These are phyloP conservation scores for Calonectria henricotiae DNA, from an alignment of 2,329 filamentous ascomycete species.

Conservation along the genomic window DNA sequence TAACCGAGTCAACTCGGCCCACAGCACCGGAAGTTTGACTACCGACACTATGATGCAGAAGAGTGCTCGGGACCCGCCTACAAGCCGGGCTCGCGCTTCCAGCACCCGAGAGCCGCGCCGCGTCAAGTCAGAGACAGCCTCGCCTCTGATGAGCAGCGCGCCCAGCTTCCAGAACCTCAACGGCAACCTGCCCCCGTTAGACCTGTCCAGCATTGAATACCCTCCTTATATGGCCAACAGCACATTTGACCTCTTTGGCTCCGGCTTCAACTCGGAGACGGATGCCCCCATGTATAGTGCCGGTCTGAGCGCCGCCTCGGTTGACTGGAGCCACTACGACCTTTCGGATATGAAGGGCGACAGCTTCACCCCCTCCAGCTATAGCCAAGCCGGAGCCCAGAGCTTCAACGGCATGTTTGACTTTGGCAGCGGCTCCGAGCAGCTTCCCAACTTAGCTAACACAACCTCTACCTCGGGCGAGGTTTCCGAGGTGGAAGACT, in stretches of 20 bases:
- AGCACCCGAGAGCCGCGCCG: slow-evolving; percentile 67
- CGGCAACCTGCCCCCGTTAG: slow-evolving; percentile 70
- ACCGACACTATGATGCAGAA: slow-evolving; percentile 62
- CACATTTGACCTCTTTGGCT: slow-evolving; percentile 69
- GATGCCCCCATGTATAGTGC: slow-evolving; percentile 76
- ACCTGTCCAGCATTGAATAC: slow-evolving; percentile 72
- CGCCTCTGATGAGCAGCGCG: slow-evolving; percentile 69
- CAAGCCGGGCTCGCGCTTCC: slow-evolving; percentile 57
- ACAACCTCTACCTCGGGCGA: slow-evolving; percentile 77
- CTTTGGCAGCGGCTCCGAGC: slow-evolving; percentile 69
- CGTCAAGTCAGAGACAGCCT: slow-evolving; percentile 75
- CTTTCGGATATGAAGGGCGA: slow-evolving; percentile 64
- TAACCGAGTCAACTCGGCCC: slow-evolving; percentile 72
- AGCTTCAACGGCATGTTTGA: slow-evolving; percentile 70
- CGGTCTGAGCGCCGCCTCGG: slow-evolving; percentile 70
- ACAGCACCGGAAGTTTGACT: slow-evolving; percentile 68
- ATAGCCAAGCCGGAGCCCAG: slow-evolving; percentile 69
- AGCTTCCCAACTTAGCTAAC: slow-evolving; percentile 70
- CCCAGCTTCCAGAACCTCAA: slow-evolving; percentile 69
- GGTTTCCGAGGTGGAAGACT: slow-evolving; percentile 78
- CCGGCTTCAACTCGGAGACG: slow-evolving; percentile 65
- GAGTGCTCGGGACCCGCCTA: slow-evolving; percentile 57
- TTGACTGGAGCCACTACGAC: slow-evolving; percentile 67
- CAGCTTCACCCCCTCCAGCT: slow-evolving; percentile 69
- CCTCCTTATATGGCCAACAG: slow-evolving; percentile 65